Percentiles rank a stretch among this genome's conserved stretches.
phyloP scores from a whole-genome alignment of 345 rosid species.

The Corchorus olitorius region DNA sequence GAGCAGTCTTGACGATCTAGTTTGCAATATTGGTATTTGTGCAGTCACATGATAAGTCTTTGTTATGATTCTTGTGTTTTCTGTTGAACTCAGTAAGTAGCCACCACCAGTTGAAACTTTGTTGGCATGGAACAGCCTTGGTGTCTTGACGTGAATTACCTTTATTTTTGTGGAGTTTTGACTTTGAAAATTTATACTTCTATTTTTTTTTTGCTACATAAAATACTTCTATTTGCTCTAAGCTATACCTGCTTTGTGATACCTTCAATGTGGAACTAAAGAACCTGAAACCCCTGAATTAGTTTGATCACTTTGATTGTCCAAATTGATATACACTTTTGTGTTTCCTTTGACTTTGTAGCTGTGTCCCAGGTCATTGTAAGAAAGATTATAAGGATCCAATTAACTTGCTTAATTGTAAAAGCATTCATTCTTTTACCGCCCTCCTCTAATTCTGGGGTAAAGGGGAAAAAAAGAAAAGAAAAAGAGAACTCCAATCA shows the following conservation, averaged over 20 bases:
- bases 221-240: neutral
- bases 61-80: conserved; percentile 1
- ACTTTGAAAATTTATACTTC: neutral
- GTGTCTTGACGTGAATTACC: neutral
- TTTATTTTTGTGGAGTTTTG: neutral
- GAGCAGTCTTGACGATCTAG: conserved; percentile 14
- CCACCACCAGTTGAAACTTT: conserved; percentile 1
- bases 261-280: neutral
- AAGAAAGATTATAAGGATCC: neutral
- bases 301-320: conserved; percentile 7
- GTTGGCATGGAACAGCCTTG: neutral
- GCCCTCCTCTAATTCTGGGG: too few relatives aligned
- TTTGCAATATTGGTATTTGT: conserved; percentile 8
- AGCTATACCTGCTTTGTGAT: neutral
- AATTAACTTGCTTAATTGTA: too few relatives aligned
- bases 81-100: neutral
- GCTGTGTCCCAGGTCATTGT: neutral
- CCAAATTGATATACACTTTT: neutral
- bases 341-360: neutral
- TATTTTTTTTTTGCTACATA: too few relatives aligned
- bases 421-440: too few relatives aligned
- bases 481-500: neutral
- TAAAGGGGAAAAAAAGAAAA: too few relatives aligned
- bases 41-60: neutral
- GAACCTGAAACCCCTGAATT: neutral